Conservation (phyloP, 371 early-diverging fungal species). For the Circinella umbellata region DNA sequence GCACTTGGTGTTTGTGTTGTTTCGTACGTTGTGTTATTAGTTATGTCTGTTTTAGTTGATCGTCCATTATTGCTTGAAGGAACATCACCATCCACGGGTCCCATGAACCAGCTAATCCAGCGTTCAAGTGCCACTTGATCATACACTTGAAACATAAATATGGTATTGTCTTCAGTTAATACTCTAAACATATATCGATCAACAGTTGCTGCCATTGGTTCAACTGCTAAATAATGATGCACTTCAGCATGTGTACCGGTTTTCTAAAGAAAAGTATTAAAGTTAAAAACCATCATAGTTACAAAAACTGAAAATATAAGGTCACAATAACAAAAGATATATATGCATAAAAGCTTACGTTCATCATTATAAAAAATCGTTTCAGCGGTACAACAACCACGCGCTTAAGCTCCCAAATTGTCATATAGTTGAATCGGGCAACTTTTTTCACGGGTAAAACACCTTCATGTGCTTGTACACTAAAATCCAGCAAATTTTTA, state of each 20-base stretch:
- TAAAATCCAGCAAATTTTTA: constrained; percentile 37
- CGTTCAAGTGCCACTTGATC: constrained; percentile 37
- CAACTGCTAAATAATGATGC: constrained; percentile 34
- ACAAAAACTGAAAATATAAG: too few species aligned
- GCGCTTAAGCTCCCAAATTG: constrained; percentile 52
- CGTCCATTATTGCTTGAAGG: not conserved
- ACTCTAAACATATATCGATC: constrained; percentile 40
- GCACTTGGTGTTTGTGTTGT: not conserved
- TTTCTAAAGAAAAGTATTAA: constrained; percentile 19
- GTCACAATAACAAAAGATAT: too few species aligned
- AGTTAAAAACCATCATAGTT: too few species aligned
- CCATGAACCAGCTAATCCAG: constrained; percentile 46
- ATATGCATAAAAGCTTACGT: constrained; percentile 25
- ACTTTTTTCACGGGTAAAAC: constrained; percentile 46
- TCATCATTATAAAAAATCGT: constrained; percentile 38
- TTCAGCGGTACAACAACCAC: constrained; percentile 41
- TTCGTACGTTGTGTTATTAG: not conserved
- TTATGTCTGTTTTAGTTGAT: not conserved
- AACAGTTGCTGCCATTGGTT: constrained; percentile 18
- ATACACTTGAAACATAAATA: constrained; percentile 45
- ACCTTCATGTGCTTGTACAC: constrained; percentile 44
- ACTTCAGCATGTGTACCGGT: constrained; percentile 25
- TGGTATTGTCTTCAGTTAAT: constrained; percentile 23
- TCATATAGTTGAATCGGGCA: constrained; percentile 37
- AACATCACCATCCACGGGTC: constrained; percentile 13